Conservation (phyloP, 306 rosid species). For the Astragalus membranaceus region DNA sequence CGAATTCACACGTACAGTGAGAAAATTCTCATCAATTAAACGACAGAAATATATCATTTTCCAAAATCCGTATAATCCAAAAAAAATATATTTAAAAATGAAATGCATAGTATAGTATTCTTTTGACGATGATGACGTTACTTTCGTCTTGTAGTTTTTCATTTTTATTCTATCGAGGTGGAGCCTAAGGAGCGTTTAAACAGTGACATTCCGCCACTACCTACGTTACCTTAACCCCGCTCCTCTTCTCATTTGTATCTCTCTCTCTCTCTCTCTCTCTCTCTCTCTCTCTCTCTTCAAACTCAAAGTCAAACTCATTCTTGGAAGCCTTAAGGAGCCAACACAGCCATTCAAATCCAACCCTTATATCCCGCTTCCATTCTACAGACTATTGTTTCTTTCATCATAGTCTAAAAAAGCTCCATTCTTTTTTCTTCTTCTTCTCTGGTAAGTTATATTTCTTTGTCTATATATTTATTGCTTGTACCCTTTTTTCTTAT, state of each 20-base stretch:
- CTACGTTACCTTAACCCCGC: not conserved
- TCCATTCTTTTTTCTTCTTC: not conserved
- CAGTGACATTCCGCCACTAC: constrained; percentile 21
- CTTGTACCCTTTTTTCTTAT: not conserved
- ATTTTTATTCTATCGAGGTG: constrained; percentile 5
- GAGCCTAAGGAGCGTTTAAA: constrained; percentile 45
- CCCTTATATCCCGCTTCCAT: not conserved
- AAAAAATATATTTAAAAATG: too few relatives aligned
- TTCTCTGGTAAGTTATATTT: constrained; percentile 7
- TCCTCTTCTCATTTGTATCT: constrained; percentile 28
- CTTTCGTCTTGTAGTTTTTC: not conserved
- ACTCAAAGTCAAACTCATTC: constrained; percentile 1
- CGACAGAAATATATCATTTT: not conserved
- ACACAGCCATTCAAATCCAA: not conserved
- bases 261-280: not conserved
- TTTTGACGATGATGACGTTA: not conserved
- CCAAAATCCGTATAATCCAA: too few relatives aligned
- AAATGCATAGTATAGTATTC: too few relatives aligned
- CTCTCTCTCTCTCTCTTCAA: not conserved
- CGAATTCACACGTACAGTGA: not conserved
- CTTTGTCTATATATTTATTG: not conserved
- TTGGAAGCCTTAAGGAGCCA: not conserved
- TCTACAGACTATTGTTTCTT: not conserved
- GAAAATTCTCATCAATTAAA: not conserved
- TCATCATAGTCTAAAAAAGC: not conserved